A percentile compares a stretch with the other conserved stretches of the same genome.
phyloP scores from a whole-genome alignment of 352 stramenopile genomes.

The Globisporangium lucens region DNA sequence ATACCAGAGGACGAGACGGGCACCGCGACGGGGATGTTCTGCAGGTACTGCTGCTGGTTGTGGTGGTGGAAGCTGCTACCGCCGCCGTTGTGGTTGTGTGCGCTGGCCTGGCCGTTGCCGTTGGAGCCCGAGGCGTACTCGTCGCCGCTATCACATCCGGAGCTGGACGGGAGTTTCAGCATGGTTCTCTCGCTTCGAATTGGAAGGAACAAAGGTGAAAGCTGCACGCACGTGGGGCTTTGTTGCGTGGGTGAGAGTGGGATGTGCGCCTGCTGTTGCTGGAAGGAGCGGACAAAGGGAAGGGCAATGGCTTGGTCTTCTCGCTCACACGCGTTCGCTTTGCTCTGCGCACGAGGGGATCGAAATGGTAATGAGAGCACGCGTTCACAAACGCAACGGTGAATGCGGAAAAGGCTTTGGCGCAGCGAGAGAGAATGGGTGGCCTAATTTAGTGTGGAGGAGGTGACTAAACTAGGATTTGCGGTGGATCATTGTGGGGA shows the following conservation, averaged over 20 bases:
- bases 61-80: constrained; percentile 16
- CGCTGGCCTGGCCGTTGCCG: constrained; percentile 1
- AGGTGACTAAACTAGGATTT: neutral
- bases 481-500: neutral
- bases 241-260: constrained; percentile 4
- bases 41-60: constrained; percentile 40
- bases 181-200: constrained; percentile 13
- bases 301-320: neutral
- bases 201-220: neutral
- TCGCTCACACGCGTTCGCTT: neutral
- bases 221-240: constrained; percentile 6
- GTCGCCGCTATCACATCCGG: constrained; percentile 28
- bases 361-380: neutral
- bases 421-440: neutral
- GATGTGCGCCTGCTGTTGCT: neutral
- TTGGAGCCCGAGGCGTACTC: constrained; percentile 10
- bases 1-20: constrained; percentile 31
- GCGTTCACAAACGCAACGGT: neutral
- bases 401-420: neutral
- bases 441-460: neutral
- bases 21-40: constrained; percentile 58
- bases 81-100: neutral
- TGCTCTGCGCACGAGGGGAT: neutral
- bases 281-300: neutral
- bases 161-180: constrained; percentile 34